These are phyloP conservation scores for Chrysochromulina tobinii DNA, from an alignment of 78 protist genomes.

Conservation along the genomic window DNA sequence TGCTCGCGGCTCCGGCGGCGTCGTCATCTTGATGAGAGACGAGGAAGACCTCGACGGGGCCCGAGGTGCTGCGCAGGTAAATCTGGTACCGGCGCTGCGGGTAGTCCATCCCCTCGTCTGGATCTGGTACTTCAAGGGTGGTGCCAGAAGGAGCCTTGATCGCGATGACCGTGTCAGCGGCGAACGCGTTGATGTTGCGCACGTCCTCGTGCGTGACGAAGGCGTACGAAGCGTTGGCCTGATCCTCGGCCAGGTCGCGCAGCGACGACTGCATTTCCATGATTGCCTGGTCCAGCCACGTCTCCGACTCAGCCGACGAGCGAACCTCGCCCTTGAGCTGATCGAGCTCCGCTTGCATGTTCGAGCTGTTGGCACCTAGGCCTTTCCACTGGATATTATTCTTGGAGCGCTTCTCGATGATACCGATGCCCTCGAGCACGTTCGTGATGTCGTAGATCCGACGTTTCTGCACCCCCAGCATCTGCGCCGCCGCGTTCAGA, in stretches of 20 bases:
- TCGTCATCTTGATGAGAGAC: background rate
- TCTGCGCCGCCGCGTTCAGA: constrained; percentile 68
- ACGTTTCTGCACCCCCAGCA: constrained; percentile 83
- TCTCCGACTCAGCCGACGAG: constrained; percentile 16
- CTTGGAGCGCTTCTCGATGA: constrained; percentile 88
- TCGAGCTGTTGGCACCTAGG: background rate
- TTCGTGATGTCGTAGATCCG: constrained; percentile 94
- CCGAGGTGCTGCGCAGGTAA: background rate
- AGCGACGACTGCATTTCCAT: background rate
- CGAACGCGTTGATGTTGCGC: constrained; percentile 48
- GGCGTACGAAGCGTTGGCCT: background rate
- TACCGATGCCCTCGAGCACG: constrained; percentile 92
- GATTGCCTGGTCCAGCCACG: background rate
- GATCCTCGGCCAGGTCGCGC: constrained; percentile 8
- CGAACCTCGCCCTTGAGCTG: background rate
- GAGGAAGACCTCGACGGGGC: constrained; percentile 13
- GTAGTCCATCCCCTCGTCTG: constrained; percentile 60
- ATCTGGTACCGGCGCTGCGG: constrained; percentile 2
- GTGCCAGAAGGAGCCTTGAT: constrained; percentile 88
- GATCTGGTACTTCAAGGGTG: constrained; percentile 85
- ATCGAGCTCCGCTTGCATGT: background rate
- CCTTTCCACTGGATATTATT: constrained; percentile 68
- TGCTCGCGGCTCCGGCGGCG: too few species aligned
- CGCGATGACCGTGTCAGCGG: constrained; percentile 80
- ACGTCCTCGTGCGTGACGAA: constrained; percentile 83